A percentile compares a stretch with the other conserved stretches of the same genome.
Evolutionary conservation across 2,329 filamentous ascomycete genomes (phyloP).

Genomic region (Ophiognomonia clavigignenti-juglandacearum): DNA sequence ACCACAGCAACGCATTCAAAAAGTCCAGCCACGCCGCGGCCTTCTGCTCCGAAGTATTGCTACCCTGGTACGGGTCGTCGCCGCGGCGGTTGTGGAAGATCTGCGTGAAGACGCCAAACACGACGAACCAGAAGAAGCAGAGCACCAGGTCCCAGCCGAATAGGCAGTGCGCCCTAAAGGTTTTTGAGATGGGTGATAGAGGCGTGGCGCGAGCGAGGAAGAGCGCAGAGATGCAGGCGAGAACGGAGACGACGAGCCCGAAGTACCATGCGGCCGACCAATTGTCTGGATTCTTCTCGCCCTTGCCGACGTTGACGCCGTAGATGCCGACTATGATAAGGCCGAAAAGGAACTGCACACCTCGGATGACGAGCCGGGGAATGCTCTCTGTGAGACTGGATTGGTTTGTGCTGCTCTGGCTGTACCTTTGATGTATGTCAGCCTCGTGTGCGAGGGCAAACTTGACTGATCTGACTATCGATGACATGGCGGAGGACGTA

Average conservation of each 20-base stretch:
- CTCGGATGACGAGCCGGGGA: conserved; percentile 50
- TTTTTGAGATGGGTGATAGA: conserved; percentile 27
- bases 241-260: conserved; percentile 53
- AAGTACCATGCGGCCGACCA: conserved; percentile 54
- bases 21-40: conserved; percentile 69
- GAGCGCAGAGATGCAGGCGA: conserved; percentile 49
- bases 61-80: conserved; percentile 41
- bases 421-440: too few species aligned
- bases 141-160: conserved; percentile 41
- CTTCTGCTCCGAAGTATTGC: conserved; percentile 53
- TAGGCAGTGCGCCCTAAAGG: conserved; percentile 36
- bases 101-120: conserved; percentile 68
- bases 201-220: conserved; percentile 35
- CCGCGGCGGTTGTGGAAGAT: conserved; percentile 62
- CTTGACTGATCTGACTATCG: too few species aligned
- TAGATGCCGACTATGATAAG: conserved; percentile 67
- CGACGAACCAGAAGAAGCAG: conserved; percentile 53
- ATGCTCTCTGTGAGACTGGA: too few species aligned
- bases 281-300: conserved; percentile 26
- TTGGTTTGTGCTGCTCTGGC: too few species aligned
- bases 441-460: too few species aligned
- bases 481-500: too few species aligned
- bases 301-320: conserved; percentile 50
- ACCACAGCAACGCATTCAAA: conserved; percentile 63
- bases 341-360: conserved; percentile 66